These are phyloP conservation scores for Brassica incana DNA, from an alignment of 345 rosid genomes.

Conservation along the genomic window DNA sequence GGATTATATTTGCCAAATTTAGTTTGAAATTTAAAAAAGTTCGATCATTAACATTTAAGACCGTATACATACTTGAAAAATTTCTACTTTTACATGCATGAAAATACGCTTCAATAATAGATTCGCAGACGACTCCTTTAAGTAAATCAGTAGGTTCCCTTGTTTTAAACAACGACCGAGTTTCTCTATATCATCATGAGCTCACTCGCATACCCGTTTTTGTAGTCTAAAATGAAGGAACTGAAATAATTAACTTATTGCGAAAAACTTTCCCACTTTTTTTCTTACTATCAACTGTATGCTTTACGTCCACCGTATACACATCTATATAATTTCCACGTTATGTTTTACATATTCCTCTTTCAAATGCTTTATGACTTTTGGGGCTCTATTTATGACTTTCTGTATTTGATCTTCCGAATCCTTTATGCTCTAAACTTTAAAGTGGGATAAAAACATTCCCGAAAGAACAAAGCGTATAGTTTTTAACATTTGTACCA, in stretches of 20 bases:
- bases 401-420: neutral
- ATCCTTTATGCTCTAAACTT: neutral
- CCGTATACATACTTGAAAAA: neutral
- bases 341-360: neutral
- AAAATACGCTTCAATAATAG: neutral
- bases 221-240: neutral
- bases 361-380: neutral
- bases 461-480: neutral
- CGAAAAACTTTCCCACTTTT: neutral
- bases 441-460: neutral
- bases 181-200: neutral
- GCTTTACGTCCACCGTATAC: neutral
- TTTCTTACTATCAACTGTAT: neutral
- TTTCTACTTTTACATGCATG: neutral
- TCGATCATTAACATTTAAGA: neutral
- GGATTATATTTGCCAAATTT: too few relatives aligned
- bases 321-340: neutral
- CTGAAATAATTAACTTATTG: neutral
- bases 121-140: too few relatives aligned
- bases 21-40: too few relatives aligned
- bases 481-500: too few relatives aligned
- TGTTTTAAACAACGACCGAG: neutral
- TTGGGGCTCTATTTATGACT: neutral
- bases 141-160: neutral
- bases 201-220: neutral